Evolutionary conservation across 164 flowering plant genomes (phyloP), one percentile per base, ranked within the genome.

Genomic region (Nymphaea thermarum): DNA sequence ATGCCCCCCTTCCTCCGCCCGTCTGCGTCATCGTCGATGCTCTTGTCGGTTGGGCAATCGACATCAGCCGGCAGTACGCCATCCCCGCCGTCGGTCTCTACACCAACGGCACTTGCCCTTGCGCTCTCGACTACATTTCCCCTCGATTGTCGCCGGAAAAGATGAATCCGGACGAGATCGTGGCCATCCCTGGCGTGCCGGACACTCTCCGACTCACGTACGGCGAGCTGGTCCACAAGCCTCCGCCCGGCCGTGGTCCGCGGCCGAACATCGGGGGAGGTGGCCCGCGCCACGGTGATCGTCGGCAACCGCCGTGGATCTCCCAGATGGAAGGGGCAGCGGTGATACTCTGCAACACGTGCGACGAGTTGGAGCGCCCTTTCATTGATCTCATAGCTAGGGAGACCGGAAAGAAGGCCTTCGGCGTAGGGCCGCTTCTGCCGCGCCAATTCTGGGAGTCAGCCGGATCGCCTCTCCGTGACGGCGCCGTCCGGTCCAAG

Each of bases 351-450:
- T 43, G 82, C 71, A 87, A 85, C 79, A 86, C 90, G 67, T 84
- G 85, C 69, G 77, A 75, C 16, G 85, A 78, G 62, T 77, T 87
- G 2, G 93, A 86, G 69, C 68, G 76, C 57, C 82, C 80, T 11
- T 85, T 84, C 44, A 43, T 89, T 2, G 73, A 77, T 2, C 83
- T 83, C 77, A 4, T 89, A 6, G 75, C 79, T 0, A 62, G 57
- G 7, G 74, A 76, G 44, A 71, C 74, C 0, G 77, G 75, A 4
- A 77, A 72, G 57, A 88, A 89, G 16, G 85, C 84, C 3, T 81
- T 78, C 76, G 83, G 88, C 2, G 83, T 87, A 5, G 90, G 93
- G 10, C 96, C 91, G 3, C 80, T 89, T 10, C 63, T 86, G 64
- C 93, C 91, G 2, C 82, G 78, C 6, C 70, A 77, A 44, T 87